Evolutionary conservation across 495 filamentous ascomycete species (phyloP).

Genomic region (Penicillium lividum): DNA sequence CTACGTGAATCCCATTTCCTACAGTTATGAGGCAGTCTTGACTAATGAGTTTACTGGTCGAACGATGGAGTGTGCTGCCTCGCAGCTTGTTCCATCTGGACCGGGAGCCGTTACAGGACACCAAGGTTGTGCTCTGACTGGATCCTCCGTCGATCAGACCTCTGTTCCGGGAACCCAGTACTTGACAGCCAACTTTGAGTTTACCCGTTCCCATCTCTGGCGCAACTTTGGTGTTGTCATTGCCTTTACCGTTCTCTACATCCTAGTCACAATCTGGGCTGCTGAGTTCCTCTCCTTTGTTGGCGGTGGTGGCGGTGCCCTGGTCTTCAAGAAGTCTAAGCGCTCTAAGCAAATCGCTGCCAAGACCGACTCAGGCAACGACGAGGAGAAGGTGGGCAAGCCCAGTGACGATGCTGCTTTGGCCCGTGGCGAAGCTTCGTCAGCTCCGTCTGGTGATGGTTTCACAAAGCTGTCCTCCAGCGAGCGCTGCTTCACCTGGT

Average conservation of each 20-base stretch:
- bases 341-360: constrained; percentile 55
- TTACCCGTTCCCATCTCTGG: constrained; percentile 69
- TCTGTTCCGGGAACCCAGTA: constrained; percentile 62
- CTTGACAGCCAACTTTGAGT: constrained; percentile 55
- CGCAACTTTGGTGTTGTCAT: constrained; percentile 78
- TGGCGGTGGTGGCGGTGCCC: constrained; percentile 56
- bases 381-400: constrained; percentile 47
- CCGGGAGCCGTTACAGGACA: constrained; percentile 49
- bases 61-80: constrained; percentile 59
- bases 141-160: constrained; percentile 46
- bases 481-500: constrained; percentile 75
- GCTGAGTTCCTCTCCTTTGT: constrained; percentile 56
- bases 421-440: constrained; percentile 45
- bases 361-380: constrained; percentile 37
- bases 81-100: constrained; percentile 58
- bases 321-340: constrained; percentile 69
- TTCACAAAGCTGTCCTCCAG: constrained; percentile 58
- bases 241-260: constrained; percentile 67
- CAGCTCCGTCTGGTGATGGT: constrained; percentile 37
- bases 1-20: constrained; percentile 73
- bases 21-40: constrained; percentile 71
- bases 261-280: constrained; percentile 64
- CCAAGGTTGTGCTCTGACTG: constrained; percentile 64
- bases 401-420: constrained; percentile 38
- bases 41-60: constrained; percentile 66